These are phyloP conservation scores for Cornus kousa DNA, from an alignment of 148 eudicot species.

Conservation along the genomic window DNA sequence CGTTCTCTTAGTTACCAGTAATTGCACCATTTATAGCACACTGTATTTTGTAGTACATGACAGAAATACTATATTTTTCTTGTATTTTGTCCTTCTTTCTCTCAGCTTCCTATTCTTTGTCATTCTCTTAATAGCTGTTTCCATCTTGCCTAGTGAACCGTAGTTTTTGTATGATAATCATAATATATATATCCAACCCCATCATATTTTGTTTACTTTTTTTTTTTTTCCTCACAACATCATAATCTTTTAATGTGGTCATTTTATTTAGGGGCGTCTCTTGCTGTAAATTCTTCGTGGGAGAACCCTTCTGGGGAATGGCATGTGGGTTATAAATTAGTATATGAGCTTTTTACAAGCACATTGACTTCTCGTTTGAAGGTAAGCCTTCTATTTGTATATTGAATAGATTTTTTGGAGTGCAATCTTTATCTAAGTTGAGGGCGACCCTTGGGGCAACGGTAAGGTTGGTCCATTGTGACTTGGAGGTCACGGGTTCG, in stretches of 20 bases:
- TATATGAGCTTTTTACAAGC: conserved; percentile 82
- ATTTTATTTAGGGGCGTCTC: conserved; percentile 51
- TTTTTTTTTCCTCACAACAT: neutral
- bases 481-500: no score
- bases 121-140: no score
- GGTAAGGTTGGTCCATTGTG: no score
- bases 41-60: no score
- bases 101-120: neutral
- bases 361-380: conserved; percentile 79
- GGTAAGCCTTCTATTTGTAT: conserved; percentile 40
- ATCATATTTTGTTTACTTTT: neutral
- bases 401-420: neutral
- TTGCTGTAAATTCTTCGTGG: conserved; percentile 85
- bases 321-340: conserved; percentile 89
- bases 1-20: no score
- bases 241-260: neutral
- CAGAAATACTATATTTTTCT: no score
- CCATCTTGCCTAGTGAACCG: no score
- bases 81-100: neutral
- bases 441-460: no score
- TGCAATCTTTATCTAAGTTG: neutral
- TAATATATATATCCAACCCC: no score
- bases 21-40: no score
- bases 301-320: conserved; percentile 93
- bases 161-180: no score